Base-by-base conservation (phyloP, 1,284 basidiomycete species). In the Leccinum insolens region DNA sequence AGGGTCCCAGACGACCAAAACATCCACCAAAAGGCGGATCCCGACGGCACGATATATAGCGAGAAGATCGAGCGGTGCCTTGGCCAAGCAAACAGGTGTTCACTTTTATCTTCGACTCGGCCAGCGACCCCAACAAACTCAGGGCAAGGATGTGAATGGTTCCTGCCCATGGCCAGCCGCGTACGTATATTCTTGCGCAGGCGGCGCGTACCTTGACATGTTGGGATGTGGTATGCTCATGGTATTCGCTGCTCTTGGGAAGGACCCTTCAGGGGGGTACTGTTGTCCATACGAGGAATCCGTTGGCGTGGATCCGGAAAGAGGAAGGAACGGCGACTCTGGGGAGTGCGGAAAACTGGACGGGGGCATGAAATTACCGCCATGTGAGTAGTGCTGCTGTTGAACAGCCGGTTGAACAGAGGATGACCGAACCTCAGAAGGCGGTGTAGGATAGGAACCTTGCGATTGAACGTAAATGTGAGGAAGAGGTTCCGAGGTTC, bases 91-190 rank as follows among this genome's bases (percentile, higher is more conserved):
- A 39, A 28, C 3, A 31, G 60, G 49, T 61, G n/a, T 55, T 55
- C 52, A 55, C 52, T 55, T 49, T 49, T 22, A 22, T 55, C 52
- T 66, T 57, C 66, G 66, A 61, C 41, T 17, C 6, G 52, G 59
- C 37, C 46, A 60, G 25, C 44, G 41, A 25, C 58, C 49, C 44
- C 31, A 9, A 60, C 3, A 39, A 52, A 46, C 34, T 75, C 64
- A 76, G 2, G 61, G 59, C 34, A 76, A 74, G 20, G 75, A 61
- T 8, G 63, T n/a, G 22, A 68, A 76, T 58, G 72, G 71, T 31
- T 78, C 75, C 66, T 78, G 75, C 8, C 63, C 71, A 8, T 77
- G 74, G n/a, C 68, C 66, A 3, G 77, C 37, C 6, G 69, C 28
- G n/a, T 74, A 76, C 3, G 74, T 64, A 17, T 74, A 79, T 12